Percentiles rank a stretch among this genome's conserved stretches.
Evolutionary conservation across 129 eudicot species (phyloP).

Genomic region (Centrapalus pauciflorus): DNA sequence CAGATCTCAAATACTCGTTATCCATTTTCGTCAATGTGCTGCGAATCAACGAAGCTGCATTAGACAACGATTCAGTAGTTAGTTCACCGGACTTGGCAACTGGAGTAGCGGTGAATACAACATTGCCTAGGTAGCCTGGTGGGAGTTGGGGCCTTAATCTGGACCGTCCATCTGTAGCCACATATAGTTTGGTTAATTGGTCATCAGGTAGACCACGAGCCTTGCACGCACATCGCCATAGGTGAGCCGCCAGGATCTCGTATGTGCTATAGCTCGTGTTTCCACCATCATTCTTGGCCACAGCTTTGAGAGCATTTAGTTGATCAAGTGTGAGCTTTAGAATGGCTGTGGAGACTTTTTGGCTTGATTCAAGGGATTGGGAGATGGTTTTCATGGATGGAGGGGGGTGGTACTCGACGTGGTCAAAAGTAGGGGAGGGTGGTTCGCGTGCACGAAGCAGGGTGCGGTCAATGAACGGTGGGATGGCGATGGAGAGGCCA

Average conservation of each 20-base stretch:
- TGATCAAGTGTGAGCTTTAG: conserved; percentile 51
- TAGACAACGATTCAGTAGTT: conserved; percentile 28
- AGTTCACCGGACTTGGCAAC: conserved; percentile 42
- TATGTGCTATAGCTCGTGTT: conserved; percentile 38
- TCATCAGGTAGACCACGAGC: conserved; percentile 54
- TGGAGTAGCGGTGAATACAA: conserved; percentile 52
- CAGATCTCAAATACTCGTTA: conserved; percentile 54
- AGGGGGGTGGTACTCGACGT: conserved; percentile 52
- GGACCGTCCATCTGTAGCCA: conserved; percentile 56
- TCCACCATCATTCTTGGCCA: conserved; percentile 33
- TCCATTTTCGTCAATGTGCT: conserved; percentile 45
- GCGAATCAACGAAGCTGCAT: conserved; percentile 46
- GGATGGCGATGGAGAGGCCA: conserved; percentile 47
- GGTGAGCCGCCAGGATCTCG: conserved; percentile 55
- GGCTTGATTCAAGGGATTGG: background rate
- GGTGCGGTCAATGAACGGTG: conserved; percentile 69
- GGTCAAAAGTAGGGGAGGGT: conserved; percentile 49
- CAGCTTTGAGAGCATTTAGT: conserved; percentile 40
- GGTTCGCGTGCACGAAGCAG: conserved; percentile 53
- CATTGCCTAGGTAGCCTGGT: conserved; percentile 58
- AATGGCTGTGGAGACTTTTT: conserved; percentile 34
- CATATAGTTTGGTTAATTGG: conserved; percentile 47
- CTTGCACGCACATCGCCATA: conserved; percentile 66
- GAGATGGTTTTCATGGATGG: conserved; percentile 32
- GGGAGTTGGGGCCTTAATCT: conserved; percentile 55